Percentiles rank a stretch among this genome's conserved stretches.
Conservation (phyloP, 2,329 filamentous ascomycete species). For the Penicillium sp. region DNA sequence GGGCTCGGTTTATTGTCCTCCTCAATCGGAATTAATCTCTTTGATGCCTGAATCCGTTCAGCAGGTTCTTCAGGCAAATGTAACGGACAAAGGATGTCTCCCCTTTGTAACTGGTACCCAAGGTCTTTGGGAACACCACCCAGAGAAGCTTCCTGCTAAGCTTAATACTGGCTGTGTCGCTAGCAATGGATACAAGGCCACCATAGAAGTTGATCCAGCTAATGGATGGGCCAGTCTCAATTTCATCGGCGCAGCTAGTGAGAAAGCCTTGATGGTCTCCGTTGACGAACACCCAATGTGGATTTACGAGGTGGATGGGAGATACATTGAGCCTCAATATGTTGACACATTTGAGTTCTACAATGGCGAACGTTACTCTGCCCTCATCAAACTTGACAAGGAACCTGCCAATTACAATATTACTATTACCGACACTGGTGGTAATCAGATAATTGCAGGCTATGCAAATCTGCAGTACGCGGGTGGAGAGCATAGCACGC, state of each 20-base stretch:
- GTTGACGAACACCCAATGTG: constrained; percentile 45
- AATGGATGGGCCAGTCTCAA: constrained; percentile 36
- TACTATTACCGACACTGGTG: constrained; percentile 48
- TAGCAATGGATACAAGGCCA: constrained; percentile 23
- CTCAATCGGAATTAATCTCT: constrained; percentile 9
- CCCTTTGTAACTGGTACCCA: constrained; percentile 11
- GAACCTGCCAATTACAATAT: constrained; percentile 51
- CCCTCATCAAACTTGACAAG: constrained; percentile 43
- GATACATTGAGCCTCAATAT: constrained; percentile 37
- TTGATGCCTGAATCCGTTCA: constrained; percentile 5
- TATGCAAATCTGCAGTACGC: constrained; percentile 48
- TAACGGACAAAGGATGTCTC: constrained; percentile 18
- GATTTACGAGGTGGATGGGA: constrained; percentile 43
- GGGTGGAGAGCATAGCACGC: constrained; percentile 18
- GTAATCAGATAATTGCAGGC: constrained; percentile 54
- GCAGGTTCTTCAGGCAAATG: constrained; percentile 18
- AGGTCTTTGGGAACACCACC: constrained; percentile 10
- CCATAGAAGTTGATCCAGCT: constrained; percentile 30
- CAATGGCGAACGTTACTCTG: constrained; percentile 39
- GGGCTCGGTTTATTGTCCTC: constrained; percentile 21
- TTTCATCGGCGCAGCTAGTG: constrained; percentile 33
- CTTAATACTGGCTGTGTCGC: constrained; percentile 16
- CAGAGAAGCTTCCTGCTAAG: constrained; percentile 13
- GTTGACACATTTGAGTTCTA: constrained; percentile 31
- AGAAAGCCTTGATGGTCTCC: constrained; percentile 31